A percentile compares a stretch with the other conserved stretches of the same genome.
These are phyloP conservation scores for Lepraria neglecta DNA, from an alignment of 495 filamentous ascomycete genomes.

Conservation along the genomic window DNA sequence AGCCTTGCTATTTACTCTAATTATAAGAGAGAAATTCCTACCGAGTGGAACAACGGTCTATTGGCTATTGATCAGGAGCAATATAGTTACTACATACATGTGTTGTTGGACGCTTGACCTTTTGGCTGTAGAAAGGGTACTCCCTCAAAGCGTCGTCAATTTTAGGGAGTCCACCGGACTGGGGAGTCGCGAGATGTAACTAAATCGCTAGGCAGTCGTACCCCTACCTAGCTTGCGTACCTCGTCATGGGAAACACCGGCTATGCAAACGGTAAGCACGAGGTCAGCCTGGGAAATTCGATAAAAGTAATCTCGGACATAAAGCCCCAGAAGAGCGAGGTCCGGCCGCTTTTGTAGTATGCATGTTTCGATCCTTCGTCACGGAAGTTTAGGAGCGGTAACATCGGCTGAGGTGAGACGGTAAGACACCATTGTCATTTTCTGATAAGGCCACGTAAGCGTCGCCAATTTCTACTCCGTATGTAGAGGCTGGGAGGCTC, in stretches of 20 bases:
- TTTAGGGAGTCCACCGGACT: no score
- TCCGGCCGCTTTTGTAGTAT: constrained; percentile 2
- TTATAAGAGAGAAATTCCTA: background rate
- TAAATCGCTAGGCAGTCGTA: no score
- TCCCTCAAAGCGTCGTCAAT: no score
- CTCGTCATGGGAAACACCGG: no score
- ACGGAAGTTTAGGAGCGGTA: background rate
- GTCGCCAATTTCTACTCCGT: background rate
- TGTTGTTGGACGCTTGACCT: no score
- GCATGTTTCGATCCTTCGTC: constrained; percentile 8
- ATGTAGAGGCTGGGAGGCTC: background rate
- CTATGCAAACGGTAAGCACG: background rate
- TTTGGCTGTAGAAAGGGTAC: no score
- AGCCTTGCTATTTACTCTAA: background rate
- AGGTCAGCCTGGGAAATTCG: background rate
- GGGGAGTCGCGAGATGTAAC: no score
- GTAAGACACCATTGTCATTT: background rate
- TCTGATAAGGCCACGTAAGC: constrained; percentile 14
- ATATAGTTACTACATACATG: no score
- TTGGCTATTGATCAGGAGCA: no score
- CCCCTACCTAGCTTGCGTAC: no score
- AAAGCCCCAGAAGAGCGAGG: background rate
- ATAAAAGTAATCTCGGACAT: constrained; percentile 8
- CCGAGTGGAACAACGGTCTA: no score
- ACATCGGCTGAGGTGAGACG: background rate